These are phyloP conservation scores for Neopestalotiopsis sp. DNA, from an alignment of 2,329 filamentous ascomycete genomes.

Conservation along the genomic window DNA sequence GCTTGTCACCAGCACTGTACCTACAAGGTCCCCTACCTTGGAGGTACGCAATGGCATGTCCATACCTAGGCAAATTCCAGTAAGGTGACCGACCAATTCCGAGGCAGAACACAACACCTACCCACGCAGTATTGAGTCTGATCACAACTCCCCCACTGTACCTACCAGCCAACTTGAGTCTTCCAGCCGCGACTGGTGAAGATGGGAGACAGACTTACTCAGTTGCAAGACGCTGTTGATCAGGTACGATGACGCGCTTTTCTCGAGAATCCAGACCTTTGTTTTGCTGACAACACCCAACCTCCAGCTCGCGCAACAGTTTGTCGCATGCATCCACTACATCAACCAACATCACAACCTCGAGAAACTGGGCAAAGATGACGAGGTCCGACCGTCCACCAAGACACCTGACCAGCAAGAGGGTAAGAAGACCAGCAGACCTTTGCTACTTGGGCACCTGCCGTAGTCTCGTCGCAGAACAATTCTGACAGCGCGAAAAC, in stretches of 20 bases:
- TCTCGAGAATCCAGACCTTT: not conserved
- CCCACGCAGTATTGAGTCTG: not conserved
- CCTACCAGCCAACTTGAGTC: not conserved
- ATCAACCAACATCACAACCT: slow-evolving; percentile 73
- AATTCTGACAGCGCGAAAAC: slow-evolving; percentile 19
- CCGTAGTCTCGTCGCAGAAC: not conserved
- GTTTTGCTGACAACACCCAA: slow-evolving; percentile 13
- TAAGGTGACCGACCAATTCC: too few species aligned
- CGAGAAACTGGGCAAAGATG: slow-evolving; percentile 59
- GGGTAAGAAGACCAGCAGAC: slow-evolving; percentile 38
- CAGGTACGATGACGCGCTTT: slow-evolving; percentile 55
- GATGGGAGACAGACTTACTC: slow-evolving; percentile 80
- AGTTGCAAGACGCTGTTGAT: slow-evolving; percentile 84
- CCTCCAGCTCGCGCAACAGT: slow-evolving; percentile 68
- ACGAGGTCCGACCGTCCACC: slow-evolving; percentile 64
- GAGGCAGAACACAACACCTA: not conserved
- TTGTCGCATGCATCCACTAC: slow-evolving; percentile 70
- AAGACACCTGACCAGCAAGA: slow-evolving; percentile 57
- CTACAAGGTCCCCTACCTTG: too few species aligned
- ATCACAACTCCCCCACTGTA: not conserved
- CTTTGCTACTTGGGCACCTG: not conserved
- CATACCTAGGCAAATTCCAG: too few species aligned
- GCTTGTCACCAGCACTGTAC: too few species aligned
- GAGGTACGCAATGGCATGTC: too few species aligned
- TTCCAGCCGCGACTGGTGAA: not conserved